Evolutionary conservation across 2,329 filamentous ascomycete genomes (phyloP).

Genomic region (Colletotrichum tanaceti): DNA sequence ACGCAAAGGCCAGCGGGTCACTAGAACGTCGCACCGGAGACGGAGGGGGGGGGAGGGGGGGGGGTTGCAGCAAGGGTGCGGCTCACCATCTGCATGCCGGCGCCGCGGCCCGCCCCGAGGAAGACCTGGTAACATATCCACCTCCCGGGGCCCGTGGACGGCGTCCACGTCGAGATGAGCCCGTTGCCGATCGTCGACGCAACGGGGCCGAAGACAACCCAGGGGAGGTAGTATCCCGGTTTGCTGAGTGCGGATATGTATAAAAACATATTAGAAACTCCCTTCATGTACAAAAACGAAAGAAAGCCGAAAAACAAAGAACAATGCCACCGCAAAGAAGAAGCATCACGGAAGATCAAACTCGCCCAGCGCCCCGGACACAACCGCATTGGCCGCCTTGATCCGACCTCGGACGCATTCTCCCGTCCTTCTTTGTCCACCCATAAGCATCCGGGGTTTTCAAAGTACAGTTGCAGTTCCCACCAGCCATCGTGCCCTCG

Average conservation of each 20-base stretch:
- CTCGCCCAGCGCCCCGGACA: constrained; percentile 49
- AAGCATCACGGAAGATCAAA: not conserved
- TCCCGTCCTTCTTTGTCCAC: no score
- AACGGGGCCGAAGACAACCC: constrained; percentile 50
- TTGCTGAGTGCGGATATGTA: constrained; percentile 48
- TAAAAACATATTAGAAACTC: not conserved
- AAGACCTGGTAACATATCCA: constrained; percentile 64
- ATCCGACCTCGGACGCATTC: no score
- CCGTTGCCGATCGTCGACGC: constrained; percentile 53
- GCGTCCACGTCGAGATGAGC: constrained; percentile 52
- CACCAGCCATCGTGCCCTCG: no score
- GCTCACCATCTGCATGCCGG: constrained; percentile 55
- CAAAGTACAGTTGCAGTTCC: no score
- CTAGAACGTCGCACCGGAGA: no score
- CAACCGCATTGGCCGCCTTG: no score
- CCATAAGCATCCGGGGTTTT: no score
- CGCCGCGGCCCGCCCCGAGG: constrained; percentile 57
- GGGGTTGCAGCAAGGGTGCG: constrained; percentile 43
- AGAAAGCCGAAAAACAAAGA: no score
- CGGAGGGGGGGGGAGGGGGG: no score
- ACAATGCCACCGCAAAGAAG: not conserved
- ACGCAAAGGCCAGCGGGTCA: no score
- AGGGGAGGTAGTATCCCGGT: constrained; percentile 42
- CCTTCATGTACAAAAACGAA: no score
- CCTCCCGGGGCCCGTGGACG: constrained; percentile 47